Conservation (phyloP, 192 early-diverging fungal species). For the Chytriomyces sp. region DNA sequence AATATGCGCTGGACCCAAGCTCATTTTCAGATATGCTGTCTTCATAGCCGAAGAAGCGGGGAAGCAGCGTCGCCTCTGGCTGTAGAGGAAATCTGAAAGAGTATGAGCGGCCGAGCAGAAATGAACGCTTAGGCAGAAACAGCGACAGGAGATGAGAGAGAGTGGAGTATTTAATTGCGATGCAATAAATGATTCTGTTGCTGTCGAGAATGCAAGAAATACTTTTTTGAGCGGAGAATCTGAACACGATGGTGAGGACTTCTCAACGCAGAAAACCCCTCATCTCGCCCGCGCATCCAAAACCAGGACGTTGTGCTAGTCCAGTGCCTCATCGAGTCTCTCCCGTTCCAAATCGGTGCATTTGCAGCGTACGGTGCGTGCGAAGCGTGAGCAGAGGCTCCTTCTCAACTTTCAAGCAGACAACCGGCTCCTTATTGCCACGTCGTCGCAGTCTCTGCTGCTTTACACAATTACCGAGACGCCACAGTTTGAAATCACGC, state of each 20-base stretch:
- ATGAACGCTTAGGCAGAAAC: background rate
- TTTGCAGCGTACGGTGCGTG: constrained; percentile 34
- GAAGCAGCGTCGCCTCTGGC: constrained; percentile 11
- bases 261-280: too few species aligned
- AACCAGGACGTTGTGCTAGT: constrained; percentile 46
- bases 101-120: constrained; percentile 14
- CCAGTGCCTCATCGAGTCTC: constrained; percentile 43
- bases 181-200: too few species aligned
- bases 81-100: constrained; percentile 4
- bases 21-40: constrained; percentile 8
- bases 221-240: too few species aligned
- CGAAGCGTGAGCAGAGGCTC: background rate
- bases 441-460: constrained; percentile 47
- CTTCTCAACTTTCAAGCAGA: constrained; percentile 9
- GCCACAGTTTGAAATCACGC: constrained; percentile 41
- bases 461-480: constrained; percentile 49
- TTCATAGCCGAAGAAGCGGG: constrained; percentile 7
- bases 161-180: background rate
- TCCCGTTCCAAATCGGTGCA: constrained; percentile 41
- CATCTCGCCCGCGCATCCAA: too few species aligned
- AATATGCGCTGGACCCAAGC: too few species aligned
- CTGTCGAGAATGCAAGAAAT: too few species aligned
- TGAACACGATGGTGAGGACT: constrained; percentile 69
- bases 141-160: constrained; percentile 1
- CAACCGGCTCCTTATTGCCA: constrained; percentile 41